Conservation (phyloP, 2,329 filamentous ascomycete species). For the Fusarium scirpi region DNA sequence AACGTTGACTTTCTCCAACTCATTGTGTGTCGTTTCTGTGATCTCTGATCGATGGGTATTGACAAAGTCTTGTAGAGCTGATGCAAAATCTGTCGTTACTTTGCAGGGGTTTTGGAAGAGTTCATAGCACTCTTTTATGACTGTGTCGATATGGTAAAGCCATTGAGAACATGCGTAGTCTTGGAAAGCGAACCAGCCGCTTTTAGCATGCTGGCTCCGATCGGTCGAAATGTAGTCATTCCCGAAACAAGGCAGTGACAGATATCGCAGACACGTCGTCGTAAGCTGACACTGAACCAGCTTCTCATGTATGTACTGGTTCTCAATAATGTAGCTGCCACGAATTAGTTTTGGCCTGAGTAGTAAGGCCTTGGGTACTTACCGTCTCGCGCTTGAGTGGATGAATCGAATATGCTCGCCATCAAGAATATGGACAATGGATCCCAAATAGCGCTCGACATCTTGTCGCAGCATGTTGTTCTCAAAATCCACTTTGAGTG, state of each 20-base stretch:
- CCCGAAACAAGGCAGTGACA: background rate
- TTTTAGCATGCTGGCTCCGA: background rate
- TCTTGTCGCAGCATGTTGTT: background rate
- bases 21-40: rapidly evolving
- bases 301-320: background rate
- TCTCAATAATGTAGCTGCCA: background rate
- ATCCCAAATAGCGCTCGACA: conserved; percentile 9
- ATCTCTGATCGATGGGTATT: background rate
- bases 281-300: background rate
- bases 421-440: conserved; percentile 1
- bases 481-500: background rate
- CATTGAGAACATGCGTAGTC: conserved; percentile 10
- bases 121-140: background rate
- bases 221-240: background rate
- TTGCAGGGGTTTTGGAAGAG: background rate
- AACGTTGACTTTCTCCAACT: rapidly evolving
- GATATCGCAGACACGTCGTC: background rate
- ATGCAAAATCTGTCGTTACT: rapidly evolving
- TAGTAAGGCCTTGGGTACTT: rapidly evolving
- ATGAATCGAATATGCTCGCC: background rate
- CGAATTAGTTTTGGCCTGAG: rapidly evolving
- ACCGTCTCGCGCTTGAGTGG: conserved; percentile 4
- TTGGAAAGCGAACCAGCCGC: conserved; percentile 12
- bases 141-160: background rate
- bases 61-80: background rate